Conservation (phyloP, 2,329 filamentous ascomycete genomes). For the Xylaria digitata region DNA sequence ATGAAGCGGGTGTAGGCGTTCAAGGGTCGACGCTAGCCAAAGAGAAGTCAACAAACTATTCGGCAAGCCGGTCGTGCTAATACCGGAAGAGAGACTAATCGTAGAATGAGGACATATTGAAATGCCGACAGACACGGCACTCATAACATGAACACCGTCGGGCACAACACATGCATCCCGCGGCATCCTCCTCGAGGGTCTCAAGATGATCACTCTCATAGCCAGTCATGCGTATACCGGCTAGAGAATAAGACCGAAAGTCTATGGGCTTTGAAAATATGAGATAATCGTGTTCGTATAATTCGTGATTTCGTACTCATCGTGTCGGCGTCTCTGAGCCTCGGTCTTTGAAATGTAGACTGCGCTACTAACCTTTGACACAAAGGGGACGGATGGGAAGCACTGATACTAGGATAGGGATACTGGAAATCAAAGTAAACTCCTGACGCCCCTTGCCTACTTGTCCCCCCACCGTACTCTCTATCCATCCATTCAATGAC, state of each 20-base stretch:
- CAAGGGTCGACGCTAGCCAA: not conserved
- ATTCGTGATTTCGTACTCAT: conserved; percentile 28
- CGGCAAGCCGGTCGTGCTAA: not conserved
- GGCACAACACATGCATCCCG: conserved; percentile 1
- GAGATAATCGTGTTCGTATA: conserved; percentile 18
- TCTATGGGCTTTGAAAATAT: not conserved
- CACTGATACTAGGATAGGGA: conserved; percentile 16
- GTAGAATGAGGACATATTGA: not conserved
- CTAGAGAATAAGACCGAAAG: not conserved
- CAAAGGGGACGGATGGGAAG: not conserved
- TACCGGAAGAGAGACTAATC: not conserved
- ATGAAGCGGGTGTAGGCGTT: not conserved
- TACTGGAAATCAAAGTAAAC: conserved; percentile 28
- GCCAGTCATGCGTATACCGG: not conserved
- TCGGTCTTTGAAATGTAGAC: conserved; percentile 3
- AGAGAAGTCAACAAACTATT: not conserved
- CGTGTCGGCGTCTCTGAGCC: not conserved
- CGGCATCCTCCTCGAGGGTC: not conserved
- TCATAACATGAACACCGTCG: not conserved
- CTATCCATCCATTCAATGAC: conserved; percentile 26
- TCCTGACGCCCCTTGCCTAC: conserved; percentile 9
- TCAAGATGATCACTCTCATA: not conserved
- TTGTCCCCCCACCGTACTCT: conserved; percentile 9
- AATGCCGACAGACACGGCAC: not conserved
- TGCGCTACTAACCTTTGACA: not conserved